Conservation (phyloP, 192 early-diverging fungal species). For the Podila horticola region DNA sequence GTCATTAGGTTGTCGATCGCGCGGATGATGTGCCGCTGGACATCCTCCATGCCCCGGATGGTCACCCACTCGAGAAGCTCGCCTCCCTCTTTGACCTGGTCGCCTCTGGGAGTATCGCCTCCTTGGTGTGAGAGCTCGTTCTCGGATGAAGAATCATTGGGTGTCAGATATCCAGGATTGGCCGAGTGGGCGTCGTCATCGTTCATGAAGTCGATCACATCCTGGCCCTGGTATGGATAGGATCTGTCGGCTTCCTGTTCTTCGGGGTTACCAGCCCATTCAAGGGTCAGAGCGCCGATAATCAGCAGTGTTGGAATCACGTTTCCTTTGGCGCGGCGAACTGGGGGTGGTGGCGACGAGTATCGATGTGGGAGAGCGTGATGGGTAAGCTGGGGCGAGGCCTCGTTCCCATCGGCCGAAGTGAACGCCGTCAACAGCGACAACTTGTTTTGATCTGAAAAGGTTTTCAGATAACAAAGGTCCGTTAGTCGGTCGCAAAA, state of each 20-base stretch:
- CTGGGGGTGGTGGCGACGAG: conserved; percentile 26
- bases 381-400: not conserved
- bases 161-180: conserved; percentile 12
- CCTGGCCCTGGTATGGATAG: not conserved
- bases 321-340: conserved; percentile 43
- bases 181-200: conserved; percentile 4
- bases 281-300: conserved; percentile 32
- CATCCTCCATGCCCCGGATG: conserved; percentile 51
- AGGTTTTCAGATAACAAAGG: not conserved
- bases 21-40: conserved; percentile 63
- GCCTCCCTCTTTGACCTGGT: not conserved
- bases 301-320: conserved; percentile 31
- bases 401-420: not conserved
- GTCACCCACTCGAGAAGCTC: conserved; percentile 42
- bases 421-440: conserved; percentile 25
- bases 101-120: not conserved
- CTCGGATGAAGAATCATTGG: conserved; percentile 21
- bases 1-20: conserved; percentile 66
- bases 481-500: not conserved
- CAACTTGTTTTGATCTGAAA: conserved; percentile 46
- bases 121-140: conserved; percentile 1
- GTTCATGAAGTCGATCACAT: conserved; percentile 48
- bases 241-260: not conserved
- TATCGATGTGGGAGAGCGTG: conserved; percentile 10
- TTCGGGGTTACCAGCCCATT: not conserved